phyloP scores from a whole-genome alignment of 352 stramenopile species.

The Plasmopara muralis region DNA sequence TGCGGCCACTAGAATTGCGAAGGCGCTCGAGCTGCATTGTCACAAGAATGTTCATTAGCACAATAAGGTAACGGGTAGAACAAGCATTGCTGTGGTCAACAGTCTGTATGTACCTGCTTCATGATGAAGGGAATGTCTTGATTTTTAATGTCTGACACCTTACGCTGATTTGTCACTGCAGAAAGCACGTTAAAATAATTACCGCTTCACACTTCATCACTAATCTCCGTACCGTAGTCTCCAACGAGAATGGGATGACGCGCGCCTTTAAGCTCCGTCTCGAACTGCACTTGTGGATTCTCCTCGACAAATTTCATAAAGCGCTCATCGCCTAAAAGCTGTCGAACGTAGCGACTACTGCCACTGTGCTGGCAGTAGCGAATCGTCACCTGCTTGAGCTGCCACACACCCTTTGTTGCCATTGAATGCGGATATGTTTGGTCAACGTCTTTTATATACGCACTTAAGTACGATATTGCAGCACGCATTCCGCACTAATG shows the following conservation, averaged over 20 bases:
- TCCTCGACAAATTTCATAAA: constrained; percentile 83
- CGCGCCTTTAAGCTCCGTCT: constrained; percentile 80
- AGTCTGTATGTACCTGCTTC: constrained; percentile 46
- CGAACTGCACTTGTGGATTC: constrained; percentile 81
- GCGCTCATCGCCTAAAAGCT: constrained; percentile 65
- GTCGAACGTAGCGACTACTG: constrained; percentile 69
- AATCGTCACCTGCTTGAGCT: constrained; percentile 75
- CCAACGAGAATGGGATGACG: constrained; percentile 76
- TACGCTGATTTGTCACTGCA: constrained; percentile 70
- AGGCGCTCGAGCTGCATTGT: constrained; percentile 62
- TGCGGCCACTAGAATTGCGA: constrained; percentile 80
- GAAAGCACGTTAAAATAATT: neutral
- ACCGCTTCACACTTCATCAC: neutral
- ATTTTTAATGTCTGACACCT: constrained; percentile 87
- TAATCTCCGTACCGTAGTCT: constrained; percentile 57
- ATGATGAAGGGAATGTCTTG: constrained; percentile 78
- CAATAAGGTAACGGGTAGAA: neutral
- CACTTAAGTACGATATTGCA: constrained; percentile 19
- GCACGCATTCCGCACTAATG: constrained; percentile 7
- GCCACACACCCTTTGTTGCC: constrained; percentile 72
- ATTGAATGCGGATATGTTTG: constrained; percentile 27
- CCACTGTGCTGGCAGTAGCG: constrained; percentile 74
- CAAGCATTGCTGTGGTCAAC: neutral
- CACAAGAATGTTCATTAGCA: no score
- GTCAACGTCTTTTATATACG: neutral